Evolutionary conservation across 139 green algal species (phyloP).

Genomic region (Marvania coccoides): DNA sequence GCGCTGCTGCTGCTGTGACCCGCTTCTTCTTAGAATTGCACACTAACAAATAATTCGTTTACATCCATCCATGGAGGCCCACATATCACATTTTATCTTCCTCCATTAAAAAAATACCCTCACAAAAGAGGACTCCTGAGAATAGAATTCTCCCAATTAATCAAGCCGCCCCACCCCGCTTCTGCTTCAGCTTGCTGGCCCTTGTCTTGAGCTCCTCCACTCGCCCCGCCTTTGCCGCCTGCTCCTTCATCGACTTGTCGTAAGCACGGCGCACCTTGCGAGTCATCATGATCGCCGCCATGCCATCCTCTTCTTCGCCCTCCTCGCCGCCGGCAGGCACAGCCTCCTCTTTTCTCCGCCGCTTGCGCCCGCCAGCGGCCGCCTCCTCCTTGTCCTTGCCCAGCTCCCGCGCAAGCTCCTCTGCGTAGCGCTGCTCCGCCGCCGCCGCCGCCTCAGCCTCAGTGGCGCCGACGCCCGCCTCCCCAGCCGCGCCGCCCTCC

Average conservation of each 20-base stretch:
- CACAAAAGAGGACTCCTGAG: too few relatives aligned
- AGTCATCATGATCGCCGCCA: conserved; percentile 88
- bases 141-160: too few relatives aligned
- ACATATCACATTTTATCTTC: too few relatives aligned
- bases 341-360: background rate
- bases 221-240: conserved; percentile 46
- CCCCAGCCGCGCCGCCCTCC: background rate
- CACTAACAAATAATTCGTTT: too few relatives aligned
- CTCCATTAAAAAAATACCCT: too few relatives aligned
- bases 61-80: too few relatives aligned
- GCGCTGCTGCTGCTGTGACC: too few relatives aligned
- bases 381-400: background rate
- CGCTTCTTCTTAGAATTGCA: too few relatives aligned
- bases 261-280: conserved; percentile 77
- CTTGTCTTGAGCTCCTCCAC: conserved; percentile 44
- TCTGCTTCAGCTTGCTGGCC: conserved; percentile 11
- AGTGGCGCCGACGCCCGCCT: background rate
- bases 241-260: conserved; percentile 58
- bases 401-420: conserved; percentile 66
- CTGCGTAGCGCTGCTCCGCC: conserved; percentile 42
- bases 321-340: background rate
- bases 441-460: conserved; percentile 25
- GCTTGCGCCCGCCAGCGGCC: background rate
- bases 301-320: conserved; percentile 48
- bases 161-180: background rate